These are phyloP conservation scores for Arthrobotrys megalospora DNA, from an alignment of 2,329 filamentous ascomycete genomes.

Conservation along the genomic window DNA sequence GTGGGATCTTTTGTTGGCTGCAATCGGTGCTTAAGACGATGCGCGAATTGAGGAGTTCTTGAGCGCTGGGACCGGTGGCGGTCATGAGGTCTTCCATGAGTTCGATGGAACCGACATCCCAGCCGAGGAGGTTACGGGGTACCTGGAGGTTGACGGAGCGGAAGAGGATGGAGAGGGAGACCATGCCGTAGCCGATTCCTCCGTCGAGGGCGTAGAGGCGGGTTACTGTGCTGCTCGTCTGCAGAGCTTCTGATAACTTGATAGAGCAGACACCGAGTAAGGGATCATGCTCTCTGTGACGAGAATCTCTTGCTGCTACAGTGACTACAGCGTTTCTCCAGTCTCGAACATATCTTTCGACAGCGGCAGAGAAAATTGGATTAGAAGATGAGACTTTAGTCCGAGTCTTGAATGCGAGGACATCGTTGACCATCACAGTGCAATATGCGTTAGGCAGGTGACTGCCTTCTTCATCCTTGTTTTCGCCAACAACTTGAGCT, in stretches of 20 bases:
- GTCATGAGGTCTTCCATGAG: conserved; percentile 81
- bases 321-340: conserved; percentile 92
- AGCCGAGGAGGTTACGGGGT: conserved; percentile 87
- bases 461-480: conserved; percentile 85
- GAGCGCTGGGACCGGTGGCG: conserved; percentile 75
- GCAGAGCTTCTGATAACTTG: conserved; percentile 87
- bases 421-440: conserved; percentile 90
- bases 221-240: conserved; percentile 87
- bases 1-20: conserved; percentile 37
- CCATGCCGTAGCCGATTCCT: conserved; percentile 89
- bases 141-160: conserved; percentile 88
- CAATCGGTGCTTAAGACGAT: conserved; percentile 61
- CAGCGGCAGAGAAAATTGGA: conserved; percentile 97
- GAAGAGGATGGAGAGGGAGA: conserved; percentile 91
- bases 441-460: conserved; percentile 92
- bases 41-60: conserved; percentile 60
- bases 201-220: conserved; percentile 98
- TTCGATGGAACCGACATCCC: conserved; percentile 96
- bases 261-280: conserved; percentile 93
- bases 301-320: conserved; percentile 87
- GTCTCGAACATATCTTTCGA: conserved; percentile 91
- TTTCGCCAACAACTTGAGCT: conserved; percentile 75
- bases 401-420: conserved; percentile 84
- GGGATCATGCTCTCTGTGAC: conserved; percentile 92
- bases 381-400: conserved; percentile 93